Percentiles rank a stretch among this genome's conserved stretches.
Conservation (phyloP, 1,284 basidiomycete genomes). For the Cryptococcus floricola region DNA sequence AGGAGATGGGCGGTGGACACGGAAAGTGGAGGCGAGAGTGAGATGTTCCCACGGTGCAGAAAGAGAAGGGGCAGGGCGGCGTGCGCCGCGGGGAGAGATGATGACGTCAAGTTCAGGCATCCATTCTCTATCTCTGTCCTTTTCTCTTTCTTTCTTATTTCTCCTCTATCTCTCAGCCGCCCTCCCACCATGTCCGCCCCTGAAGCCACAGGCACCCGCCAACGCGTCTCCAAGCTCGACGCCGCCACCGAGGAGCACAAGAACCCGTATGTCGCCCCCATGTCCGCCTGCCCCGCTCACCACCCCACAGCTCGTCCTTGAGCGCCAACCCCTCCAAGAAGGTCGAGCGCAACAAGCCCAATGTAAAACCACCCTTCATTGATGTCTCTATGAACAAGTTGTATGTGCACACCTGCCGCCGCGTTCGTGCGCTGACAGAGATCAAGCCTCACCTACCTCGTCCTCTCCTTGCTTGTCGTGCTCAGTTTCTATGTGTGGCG, state of each 20-base stretch:
- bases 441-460: constrained; percentile 44
- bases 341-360: constrained; percentile 36
- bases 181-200: constrained; percentile 8
- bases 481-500: constrained; percentile 46
- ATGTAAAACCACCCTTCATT: constrained; percentile 45
- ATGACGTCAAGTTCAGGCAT: too few species aligned
- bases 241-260: constrained; percentile 5
- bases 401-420: constrained; percentile 27
- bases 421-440: background rate
- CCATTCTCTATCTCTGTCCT: background rate
- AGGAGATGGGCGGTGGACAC: constrained; percentile 10
- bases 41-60: constrained; percentile 18
- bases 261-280: constrained; percentile 16
- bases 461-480: constrained; percentile 34
- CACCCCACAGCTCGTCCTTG: constrained; percentile 34
- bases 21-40: constrained; percentile 11
- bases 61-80: background rate
- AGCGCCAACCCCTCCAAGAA: constrained; percentile 33
- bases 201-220: constrained; percentile 19
- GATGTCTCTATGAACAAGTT: constrained; percentile 46
- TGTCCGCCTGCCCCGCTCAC: background rate
- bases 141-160: background rate
- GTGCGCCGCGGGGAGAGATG: too few species aligned
- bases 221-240: constrained; percentile 15
- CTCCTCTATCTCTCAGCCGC: background rate